phyloP scores from a whole-genome alignment of 2,329 filamentous ascomycete genomes.

The Xylariaceae sp. region DNA sequence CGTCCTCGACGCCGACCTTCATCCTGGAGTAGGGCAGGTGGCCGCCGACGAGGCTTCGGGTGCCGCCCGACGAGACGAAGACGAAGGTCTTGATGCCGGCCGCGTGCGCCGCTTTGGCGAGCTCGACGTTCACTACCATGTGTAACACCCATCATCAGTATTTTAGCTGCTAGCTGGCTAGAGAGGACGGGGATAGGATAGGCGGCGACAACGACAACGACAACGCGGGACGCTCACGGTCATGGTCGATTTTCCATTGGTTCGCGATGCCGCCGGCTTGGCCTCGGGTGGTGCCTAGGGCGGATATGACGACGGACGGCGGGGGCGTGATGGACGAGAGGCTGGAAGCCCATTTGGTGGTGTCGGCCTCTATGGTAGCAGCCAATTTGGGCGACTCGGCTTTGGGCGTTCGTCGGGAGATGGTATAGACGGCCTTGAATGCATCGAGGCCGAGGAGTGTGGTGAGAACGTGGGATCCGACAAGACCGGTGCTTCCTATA shows the following conservation, averaged over 20 bases:
- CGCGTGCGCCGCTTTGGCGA: conserved; percentile 74
- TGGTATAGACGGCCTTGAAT: conserved; percentile 61
- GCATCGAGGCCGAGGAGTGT: conserved; percentile 59
- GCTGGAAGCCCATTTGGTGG: conserved; percentile 66
- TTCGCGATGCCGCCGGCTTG: conserved; percentile 74
- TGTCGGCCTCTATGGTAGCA: conserved; percentile 69
- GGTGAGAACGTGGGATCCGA: conserved; percentile 74
- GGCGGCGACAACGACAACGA: background rate
- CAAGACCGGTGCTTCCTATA: conserved; percentile 68
- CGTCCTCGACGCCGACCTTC: conserved; percentile 87
- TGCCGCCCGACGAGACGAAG: conserved; percentile 67
- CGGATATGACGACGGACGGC: conserved; percentile 72
- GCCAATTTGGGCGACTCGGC: conserved; percentile 62
- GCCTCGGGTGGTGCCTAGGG: conserved; percentile 77
- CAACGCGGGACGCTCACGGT: conserved; percentile 43
- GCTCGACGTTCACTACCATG: conserved; percentile 66
- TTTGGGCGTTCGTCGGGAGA: conserved; percentile 67
- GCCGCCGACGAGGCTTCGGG: conserved; percentile 43
- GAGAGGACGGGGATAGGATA: background rate
- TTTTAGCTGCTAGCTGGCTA: background rate
- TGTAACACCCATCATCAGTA: no score
- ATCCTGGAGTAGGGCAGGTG: conserved; percentile 64
- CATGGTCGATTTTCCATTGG: conserved; percentile 87
- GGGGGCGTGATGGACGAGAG: conserved; percentile 58
- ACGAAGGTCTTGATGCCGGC: conserved; percentile 76